A percentile compares a stretch with the other conserved stretches of the same genome.
Evolutionary conservation across 352 stramenopile genomes (phyloP).

Genomic region (Phytopythium aichiense): DNA sequence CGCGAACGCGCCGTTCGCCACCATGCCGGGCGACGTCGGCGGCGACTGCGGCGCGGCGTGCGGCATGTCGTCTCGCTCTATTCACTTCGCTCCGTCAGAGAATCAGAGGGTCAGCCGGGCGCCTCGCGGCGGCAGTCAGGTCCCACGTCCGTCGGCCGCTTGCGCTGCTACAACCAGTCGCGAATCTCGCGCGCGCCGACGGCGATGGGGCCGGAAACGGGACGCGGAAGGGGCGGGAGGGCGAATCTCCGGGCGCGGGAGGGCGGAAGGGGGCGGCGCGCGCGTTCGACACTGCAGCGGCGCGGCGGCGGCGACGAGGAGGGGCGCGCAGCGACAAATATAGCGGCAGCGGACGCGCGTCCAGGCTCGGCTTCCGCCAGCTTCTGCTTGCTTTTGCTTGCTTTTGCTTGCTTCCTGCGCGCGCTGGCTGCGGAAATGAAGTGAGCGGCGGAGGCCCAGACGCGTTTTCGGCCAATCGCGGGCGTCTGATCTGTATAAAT

Average conservation of each 20-base stretch:
- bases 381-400: background rate
- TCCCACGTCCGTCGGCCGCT: background rate
- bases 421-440: background rate
- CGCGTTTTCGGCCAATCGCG: constrained; percentile 1
- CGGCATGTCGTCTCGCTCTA: background rate
- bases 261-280: background rate
- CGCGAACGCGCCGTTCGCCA: constrained; percentile 3
- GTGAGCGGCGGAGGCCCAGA: background rate
- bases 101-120: background rate
- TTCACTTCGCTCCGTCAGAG: background rate
- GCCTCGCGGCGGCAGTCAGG: background rate
- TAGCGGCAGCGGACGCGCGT: background rate
- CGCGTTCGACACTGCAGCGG: background rate
- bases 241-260: background rate
- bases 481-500: background rate
- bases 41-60: constrained; percentile 1
- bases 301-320: background rate
- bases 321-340: background rate
- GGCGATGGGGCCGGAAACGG: background rate
- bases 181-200: constrained; percentile 3
- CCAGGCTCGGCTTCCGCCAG: too few relatives aligned
- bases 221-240: background rate
- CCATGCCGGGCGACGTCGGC: constrained; percentile 6
- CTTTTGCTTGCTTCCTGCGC: background rate
- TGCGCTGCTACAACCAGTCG: background rate